A percentile compares a stretch with the other conserved stretches of the same genome.
Evolutionary conservation across 306 rosid species (phyloP).

Genomic region (Cucumis hystrix): DNA sequence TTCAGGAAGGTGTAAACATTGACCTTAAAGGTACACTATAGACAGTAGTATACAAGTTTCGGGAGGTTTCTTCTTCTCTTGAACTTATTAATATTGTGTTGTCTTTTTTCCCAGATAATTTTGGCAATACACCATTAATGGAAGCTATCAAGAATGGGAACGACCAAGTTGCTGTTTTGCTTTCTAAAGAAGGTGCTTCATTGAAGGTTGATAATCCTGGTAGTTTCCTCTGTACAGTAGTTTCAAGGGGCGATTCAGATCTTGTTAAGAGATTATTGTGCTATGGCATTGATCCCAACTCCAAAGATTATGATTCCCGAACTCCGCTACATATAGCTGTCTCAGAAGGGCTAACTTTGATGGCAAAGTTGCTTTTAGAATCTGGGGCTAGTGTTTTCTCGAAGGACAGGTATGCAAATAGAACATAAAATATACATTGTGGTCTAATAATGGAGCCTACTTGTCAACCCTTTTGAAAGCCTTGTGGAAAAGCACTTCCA

Average conservation of each 20-base stretch:
- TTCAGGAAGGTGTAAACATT: slow-evolving; percentile 52
- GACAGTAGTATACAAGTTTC: neutral
- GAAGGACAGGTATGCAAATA: slow-evolving; percentile 56
- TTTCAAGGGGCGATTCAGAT: slow-evolving; percentile 76
- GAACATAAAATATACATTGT: neutral
- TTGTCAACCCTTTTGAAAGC: neutral
- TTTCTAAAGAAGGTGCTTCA: slow-evolving; percentile 62
- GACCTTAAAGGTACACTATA: slow-evolving; percentile 36
- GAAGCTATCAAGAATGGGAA: slow-evolving; percentile 83
- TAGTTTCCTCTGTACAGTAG: slow-evolving; percentile 56
- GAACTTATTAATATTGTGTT: neutral
- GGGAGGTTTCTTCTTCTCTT: neutral
- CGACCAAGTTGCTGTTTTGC: slow-evolving; percentile 61
- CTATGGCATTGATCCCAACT: slow-evolving; percentile 78
- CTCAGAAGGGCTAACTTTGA: slow-evolving; percentile 62
- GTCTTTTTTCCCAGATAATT: slow-evolving; percentile 39
- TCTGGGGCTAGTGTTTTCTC: slow-evolving; percentile 75
- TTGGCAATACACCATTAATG: slow-evolving; percentile 73
- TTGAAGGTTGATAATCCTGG: slow-evolving; percentile 56
- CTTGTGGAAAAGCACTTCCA: neutral
- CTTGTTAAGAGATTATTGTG: slow-evolving; percentile 52
- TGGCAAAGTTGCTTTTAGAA: slow-evolving; percentile 75
- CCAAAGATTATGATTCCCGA: slow-evolving; percentile 76
- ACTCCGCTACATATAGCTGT: slow-evolving; percentile 82
- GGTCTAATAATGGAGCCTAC: neutral